Evolutionary conservation across 2,329 filamentous ascomycete species (phyloP), one percentile per base, ranked within the genome.

Genomic region (Xylaria sp.): DNA sequence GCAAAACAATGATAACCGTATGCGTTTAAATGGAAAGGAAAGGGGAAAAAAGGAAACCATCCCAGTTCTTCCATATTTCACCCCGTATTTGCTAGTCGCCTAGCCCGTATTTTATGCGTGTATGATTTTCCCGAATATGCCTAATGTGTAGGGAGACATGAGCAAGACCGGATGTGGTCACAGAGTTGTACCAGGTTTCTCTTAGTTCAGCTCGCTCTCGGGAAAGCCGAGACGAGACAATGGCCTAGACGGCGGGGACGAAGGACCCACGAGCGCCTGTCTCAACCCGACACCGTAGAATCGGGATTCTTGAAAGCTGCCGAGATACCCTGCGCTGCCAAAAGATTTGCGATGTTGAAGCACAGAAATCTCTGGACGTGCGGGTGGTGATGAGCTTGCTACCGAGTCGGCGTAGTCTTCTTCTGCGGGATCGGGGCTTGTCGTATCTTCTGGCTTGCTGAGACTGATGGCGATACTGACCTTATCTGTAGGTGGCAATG

Each of bases 271-370:
- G 25, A 77, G 63, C 18, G 72, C 71, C 5, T 68, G 64, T 13
- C 75, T 65, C 23, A 76, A 57, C 18, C 71, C 75, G 1, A 78
- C 63, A 18, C 72, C 69, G 48, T 74, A 71, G 55, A 74, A 71
- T 35, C 73, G 72, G 65, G 75, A 74, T 42, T 75, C 77, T 55
- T 73, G 71, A 64, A 79, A 75, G 32, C 78, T 62, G 6, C 63
- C 76, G 9, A 79, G 72, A 25, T 78, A 69, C 23, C 75, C 77
- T 1, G 77, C 76, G 68, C 76, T 78, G 65, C 78, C 75, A 59
- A 79, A 76, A 0, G 76, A 78, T 40, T 70, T 71, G 16, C 62
- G 74, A 16, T 72, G 70, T 13, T 70, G 66, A n/a, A 61, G 59
- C 1, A 21, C 25, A 5, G 23, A 35, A 21, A 51, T 55, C 1